Base-by-base conservation (phyloP, 768 basidiomycete genomes). In the Tubosaeta sp. region DNA sequence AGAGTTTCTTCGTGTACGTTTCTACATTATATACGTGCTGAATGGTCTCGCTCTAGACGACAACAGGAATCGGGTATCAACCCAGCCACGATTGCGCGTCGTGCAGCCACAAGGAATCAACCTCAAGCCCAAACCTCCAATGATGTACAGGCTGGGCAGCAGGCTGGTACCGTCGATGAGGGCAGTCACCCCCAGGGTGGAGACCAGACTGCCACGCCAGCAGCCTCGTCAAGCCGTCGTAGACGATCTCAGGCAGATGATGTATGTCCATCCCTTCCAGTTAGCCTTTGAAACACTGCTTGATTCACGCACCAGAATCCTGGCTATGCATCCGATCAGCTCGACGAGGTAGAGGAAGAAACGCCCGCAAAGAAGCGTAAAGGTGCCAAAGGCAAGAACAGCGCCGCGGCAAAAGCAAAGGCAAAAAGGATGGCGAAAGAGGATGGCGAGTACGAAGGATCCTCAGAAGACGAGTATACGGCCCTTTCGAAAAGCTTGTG, bases 301-400 rank as follows among this genome's bases (percentile, higher is more conserved):
- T 21, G 50, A 51, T 32, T 18, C 34, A 31, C 27, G 52, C 43
- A 14, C 12, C 49, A 63, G 61, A 32, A 56, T 10, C 48, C 73
- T 5, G 83, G 74, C 1, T 87, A 86, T 62, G 78, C 75, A 24
- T 91, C 92, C 0, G 90, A 93, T 52, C 78, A 90, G 40, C 74
- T 92, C 4, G 88, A 93, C 57, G 83, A 81, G 19, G 69, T 73
- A 1, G 80, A 79, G 36, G 67, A 70, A 30, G 49, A 51, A 35
- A 64, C 79, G 1, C 68, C 76, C 1, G 62, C 67, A 1, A 84
- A 81, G 64, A 86, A 83, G 59, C 76, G 80, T 16, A 87, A 80
- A 56, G 60, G 73, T 32, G 71, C 72, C 4, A 83, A 82, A 59
- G 53, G 58, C 11, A 66, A 59, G 32, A 71, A 72, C 2, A 59